A percentile compares a stretch with the other conserved stretches of the same genome.
Evolutionary conservation across 257 asterid species (phyloP).

Genomic region (Scutellaria galericulata): DNA sequence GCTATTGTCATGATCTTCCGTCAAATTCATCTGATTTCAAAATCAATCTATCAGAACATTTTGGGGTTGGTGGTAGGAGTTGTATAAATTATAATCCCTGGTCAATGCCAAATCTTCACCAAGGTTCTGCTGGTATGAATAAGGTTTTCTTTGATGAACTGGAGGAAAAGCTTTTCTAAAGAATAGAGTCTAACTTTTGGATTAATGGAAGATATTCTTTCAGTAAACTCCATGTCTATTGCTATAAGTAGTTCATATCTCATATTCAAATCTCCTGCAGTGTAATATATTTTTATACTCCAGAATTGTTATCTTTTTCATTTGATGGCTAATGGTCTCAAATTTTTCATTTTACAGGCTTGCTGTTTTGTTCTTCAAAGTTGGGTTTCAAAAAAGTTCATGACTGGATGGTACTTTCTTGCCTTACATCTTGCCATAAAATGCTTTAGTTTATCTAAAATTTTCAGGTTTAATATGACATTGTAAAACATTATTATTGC

Average conservation of each 20-base stretch:
- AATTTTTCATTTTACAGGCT: slow-evolving; percentile 58
- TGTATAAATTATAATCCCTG: background rate
- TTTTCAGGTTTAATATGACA: slow-evolving; percentile 26
- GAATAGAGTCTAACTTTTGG: background rate
- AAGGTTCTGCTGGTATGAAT: background rate
- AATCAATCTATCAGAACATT: background rate
- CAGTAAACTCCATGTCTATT: background rate
- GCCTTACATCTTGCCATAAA: slow-evolving; percentile 24
- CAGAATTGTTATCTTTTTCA: slow-evolving; percentile 3
- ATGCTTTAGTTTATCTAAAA: background rate
- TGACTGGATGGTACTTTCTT: slow-evolving; percentile 91
- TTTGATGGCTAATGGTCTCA: slow-evolving; percentile 24
- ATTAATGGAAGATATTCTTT: background rate
- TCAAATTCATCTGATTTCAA: background rate
- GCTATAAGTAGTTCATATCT: background rate
- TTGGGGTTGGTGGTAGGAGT: background rate
- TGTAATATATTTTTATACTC: background rate
- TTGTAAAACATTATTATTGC: slow-evolving; percentile 46
- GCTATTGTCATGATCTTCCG: background rate
- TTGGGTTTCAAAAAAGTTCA: slow-evolving; percentile 92
- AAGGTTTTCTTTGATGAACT: background rate
- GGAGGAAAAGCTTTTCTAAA: background rate
- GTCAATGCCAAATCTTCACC: slow-evolving; percentile 8
- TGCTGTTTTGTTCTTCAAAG: slow-evolving; percentile 90
- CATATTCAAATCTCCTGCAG: slow-evolving; percentile 18